These are phyloP conservation scores for Xylariaceae sp. DNA, from an alignment of 2,329 filamentous ascomycete species.

Conservation along the genomic window DNA sequence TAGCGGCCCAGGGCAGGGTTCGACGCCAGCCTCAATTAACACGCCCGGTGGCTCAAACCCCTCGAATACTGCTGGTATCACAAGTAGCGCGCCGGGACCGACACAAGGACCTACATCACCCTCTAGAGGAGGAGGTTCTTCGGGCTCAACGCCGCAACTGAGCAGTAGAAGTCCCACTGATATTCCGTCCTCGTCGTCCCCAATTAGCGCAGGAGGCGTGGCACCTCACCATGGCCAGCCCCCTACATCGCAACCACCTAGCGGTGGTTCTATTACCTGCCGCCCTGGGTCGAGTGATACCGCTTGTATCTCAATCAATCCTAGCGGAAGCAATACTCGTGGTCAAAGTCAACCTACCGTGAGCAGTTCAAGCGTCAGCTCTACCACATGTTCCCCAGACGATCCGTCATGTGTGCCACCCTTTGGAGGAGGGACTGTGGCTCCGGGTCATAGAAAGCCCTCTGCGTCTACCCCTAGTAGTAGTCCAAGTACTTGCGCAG, in stretches of 20 bases:
- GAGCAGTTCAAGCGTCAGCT: constrained; percentile 6
- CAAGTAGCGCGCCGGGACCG: constrained; percentile 2
- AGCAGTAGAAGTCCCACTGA: constrained; percentile 5
- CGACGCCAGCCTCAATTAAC: constrained; percentile 3
- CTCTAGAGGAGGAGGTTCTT: neutral
- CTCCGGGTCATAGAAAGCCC: constrained; percentile 16
- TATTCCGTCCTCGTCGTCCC: constrained; percentile 13
- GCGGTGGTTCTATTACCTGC: constrained; percentile 4
- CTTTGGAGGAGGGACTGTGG: constrained; percentile 7
- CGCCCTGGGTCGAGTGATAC: constrained; percentile 17
- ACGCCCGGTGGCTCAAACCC: constrained; percentile 4
- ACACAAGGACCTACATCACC: constrained; percentile 3
- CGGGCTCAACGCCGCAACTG: constrained; percentile 6
- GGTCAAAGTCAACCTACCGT: constrained; percentile 9
- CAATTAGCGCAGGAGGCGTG: constrained; percentile 10
- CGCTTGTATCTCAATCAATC: constrained; percentile 14
- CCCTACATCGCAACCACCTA: constrained; percentile 6
- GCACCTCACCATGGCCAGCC: constrained; percentile 16
- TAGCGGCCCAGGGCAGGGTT: constrained; percentile 1
- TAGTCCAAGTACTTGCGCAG: constrained; percentile 11
- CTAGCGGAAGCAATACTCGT: constrained; percentile 6
- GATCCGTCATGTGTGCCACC: constrained; percentile 19
- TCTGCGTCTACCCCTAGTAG: constrained; percentile 10
- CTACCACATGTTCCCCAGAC: constrained; percentile 11
- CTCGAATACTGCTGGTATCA: constrained; percentile 2